These are phyloP conservation scores for Atkinsonella texensis DNA, from an alignment of 2,329 filamentous ascomycete species.

Conservation along the genomic window DNA sequence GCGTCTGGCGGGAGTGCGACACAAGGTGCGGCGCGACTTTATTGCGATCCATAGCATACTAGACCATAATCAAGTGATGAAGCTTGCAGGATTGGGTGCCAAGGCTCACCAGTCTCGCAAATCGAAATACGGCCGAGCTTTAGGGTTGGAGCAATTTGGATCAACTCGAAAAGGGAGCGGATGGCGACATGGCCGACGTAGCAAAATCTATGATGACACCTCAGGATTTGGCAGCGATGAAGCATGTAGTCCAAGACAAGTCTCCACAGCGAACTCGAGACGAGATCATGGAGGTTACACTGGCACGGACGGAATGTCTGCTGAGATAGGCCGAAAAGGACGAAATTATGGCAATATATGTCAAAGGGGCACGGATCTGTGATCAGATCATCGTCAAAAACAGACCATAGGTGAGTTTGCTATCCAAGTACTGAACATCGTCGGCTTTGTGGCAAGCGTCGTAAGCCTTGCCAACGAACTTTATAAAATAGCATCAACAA, in stretches of 20 bases:
- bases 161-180: not conserved
- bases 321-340: not conserved
- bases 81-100: not conserved
- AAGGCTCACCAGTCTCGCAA: not conserved
- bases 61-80: not conserved
- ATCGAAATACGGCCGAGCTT: not conserved
- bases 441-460: not conserved
- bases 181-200: not conserved
- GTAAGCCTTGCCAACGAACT: not conserved
- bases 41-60: slow-evolving; percentile 19
- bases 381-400: not conserved
- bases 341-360: not conserved
- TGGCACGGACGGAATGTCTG: no score
- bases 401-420: not conserved
- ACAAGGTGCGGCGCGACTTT: slow-evolving; percentile 47
- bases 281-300: no score
- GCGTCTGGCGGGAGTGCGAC: slow-evolving; percentile 41
- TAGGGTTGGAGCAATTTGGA: not conserved
- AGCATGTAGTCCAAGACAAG: no score
- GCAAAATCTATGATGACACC: no score
- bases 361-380: not conserved
- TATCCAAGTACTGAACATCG: not conserved
- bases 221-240: no score
- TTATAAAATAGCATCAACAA: not conserved
- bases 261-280: no score